Percentiles rank a stretch among this genome's conserved stretches.
Conservation (phyloP, 441 rosid species). For the Populus hybrid region DNA sequence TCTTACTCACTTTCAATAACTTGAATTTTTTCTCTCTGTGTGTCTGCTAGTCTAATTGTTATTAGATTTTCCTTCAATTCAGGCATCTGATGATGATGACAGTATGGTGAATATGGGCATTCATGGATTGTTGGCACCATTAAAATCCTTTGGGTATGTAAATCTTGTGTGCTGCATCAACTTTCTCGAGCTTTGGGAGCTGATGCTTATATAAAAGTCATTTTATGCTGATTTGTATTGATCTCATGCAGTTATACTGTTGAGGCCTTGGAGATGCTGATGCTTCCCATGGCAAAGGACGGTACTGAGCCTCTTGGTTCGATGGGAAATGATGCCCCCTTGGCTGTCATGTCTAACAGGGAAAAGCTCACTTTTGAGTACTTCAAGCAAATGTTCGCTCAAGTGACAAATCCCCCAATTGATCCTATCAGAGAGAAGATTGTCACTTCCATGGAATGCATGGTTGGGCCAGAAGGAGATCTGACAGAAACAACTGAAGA, state of each 20-base stretch:
- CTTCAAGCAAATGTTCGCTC: constrained; percentile 99
- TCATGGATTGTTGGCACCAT: constrained; percentile 87
- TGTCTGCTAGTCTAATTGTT: constrained; percentile 5
- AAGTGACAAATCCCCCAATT: constrained; percentile 99
- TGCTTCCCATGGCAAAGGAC: constrained; percentile 99
- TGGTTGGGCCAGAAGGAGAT: constrained; percentile 99
- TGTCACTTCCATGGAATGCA: constrained; percentile 99
- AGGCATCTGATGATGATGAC: constrained; percentile 78
- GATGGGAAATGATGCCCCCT: constrained; percentile 99
- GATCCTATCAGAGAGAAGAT: constrained; percentile 99
- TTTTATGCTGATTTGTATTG: constrained; percentile 16
- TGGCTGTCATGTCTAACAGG: constrained; percentile 95
- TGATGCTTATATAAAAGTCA: constrained; percentile 11
- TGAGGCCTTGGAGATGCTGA: constrained; percentile 97
- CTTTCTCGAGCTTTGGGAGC: not conserved
- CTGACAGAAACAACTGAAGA: constrained; percentile 97
- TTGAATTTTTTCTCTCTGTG: not conserved
- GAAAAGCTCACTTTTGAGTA: constrained; percentile 94
- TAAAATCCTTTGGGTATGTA: constrained; percentile 95
- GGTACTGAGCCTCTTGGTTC: constrained; percentile 99
- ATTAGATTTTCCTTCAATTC: constrained; percentile 12
- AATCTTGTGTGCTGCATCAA: constrained; percentile 8
- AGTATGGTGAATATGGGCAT: constrained; percentile 90
- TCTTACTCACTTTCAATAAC: not conserved
- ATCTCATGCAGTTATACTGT: constrained; percentile 74